A percentile compares a stretch with the other conserved stretches of the same genome.
Evolutionary conservation across 352 stramenopile genomes (phyloP).

Genomic region (Elongisporangium anandrum): DNA sequence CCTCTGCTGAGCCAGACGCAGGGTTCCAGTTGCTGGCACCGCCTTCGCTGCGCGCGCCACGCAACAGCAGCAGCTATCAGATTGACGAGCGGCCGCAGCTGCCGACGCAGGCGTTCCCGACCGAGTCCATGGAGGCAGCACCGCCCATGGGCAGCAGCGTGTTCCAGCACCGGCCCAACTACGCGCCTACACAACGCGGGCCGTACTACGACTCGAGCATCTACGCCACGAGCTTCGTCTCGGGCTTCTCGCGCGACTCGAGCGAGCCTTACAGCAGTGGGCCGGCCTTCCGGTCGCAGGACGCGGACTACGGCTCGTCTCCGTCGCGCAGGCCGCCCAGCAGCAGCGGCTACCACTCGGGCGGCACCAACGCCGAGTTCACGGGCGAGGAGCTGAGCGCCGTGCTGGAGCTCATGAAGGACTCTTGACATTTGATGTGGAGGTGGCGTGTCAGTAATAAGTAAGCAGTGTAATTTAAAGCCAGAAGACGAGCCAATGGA

Average conservation of each 20-base stretch:
- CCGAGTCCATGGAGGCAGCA: constrained; percentile 24
- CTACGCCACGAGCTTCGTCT: constrained; percentile 4
- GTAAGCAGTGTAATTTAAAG: not conserved
- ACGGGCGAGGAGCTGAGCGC: constrained; percentile 46
- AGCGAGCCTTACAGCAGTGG: constrained; percentile 21
- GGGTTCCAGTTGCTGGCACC: not conserved
- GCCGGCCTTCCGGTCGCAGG: not conserved
- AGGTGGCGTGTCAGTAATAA: not conserved
- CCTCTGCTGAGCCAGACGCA: not conserved
- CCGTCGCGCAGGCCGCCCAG: constrained; percentile 12
- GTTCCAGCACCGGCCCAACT: not conserved
- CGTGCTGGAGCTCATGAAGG: constrained; percentile 45
- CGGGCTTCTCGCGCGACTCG: constrained; percentile 25
- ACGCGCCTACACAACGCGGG: constrained; percentile 13
- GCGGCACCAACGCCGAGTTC: constrained; percentile 24
- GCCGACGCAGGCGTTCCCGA: constrained; percentile 53
- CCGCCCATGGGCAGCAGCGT: constrained; percentile 5
- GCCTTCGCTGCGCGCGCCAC: not conserved
- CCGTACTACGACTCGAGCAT: constrained; percentile 23
- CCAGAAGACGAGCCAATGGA: not conserved
- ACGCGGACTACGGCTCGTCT: constrained; percentile 22
- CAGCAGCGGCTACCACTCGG: constrained; percentile 10
- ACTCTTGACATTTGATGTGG: constrained; percentile 23
- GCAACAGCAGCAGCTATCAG: not conserved
- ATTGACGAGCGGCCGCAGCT: constrained; percentile 40